Base-by-base conservation (phyloP, 2,329 filamentous ascomycete genomes). In the Colletotrichum australisinense region DNA sequence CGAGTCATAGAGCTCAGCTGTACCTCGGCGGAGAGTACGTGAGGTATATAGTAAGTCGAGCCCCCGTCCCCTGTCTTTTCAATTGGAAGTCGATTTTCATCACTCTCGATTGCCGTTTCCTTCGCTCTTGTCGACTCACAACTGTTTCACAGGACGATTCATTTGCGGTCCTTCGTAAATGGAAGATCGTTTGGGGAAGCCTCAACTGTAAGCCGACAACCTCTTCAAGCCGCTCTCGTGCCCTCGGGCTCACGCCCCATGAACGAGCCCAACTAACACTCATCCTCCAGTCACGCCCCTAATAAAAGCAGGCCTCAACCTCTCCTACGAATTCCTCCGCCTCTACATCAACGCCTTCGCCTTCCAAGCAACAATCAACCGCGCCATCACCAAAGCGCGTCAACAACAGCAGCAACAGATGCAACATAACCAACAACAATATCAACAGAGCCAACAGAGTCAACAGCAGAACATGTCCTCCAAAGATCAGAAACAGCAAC, bases 291-390 rank as follows among this genome's bases (percentile, higher is more conserved):
- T 89, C 78, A 92, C 92, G 1, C 86, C 89, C 1, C 88, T 89
- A 6, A 88, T 94, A 75, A 93, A 93, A 79, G 89, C 90, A 4
- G 93, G 89, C 5, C 81, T 94, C 2, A 85, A 93, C 28, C 86
- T 94, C 77, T 93, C 92, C 0, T 94, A 93, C 77, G 92, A 94
- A 76, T 94, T 94, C 77, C 83, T 94, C 1, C 88, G 92, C 7
- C 86, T 94, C 1, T 94, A 94, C 79, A 93, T 92, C 63, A 94
- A 93, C 72, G 92, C 93, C 0, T 94, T 94, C 78, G 93, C 92
- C 1, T 94, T 94, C 76, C 93, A 94, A 78, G 92, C 93, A 3
- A 93, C 91, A 89, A 63, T 90, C 82, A 76, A 88, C 86, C 78
- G 88, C 81, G 68, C 81, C 82, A 75, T 86, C 80, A 60, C 80